phyloP scores from a whole-genome alignment of 1,139 yeast genomes.

The Pneumocystis murina region DNA sequence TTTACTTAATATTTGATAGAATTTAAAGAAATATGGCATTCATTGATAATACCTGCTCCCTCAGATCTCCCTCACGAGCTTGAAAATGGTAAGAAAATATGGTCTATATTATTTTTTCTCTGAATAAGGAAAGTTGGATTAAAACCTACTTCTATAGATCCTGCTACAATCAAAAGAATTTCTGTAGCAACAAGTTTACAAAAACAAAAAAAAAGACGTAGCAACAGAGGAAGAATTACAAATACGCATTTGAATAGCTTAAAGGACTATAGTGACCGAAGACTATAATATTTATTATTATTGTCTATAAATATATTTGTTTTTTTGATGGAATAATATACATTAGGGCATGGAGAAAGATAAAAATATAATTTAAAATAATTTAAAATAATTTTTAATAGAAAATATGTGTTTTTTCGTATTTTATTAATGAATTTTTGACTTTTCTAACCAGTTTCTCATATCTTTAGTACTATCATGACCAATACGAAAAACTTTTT shows the following conservation, averaged over 20 bases:
- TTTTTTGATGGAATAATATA: background rate
- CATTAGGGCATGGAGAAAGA: background rate
- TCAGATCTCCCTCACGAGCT: background rate
- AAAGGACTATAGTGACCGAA: conserved; percentile 41
- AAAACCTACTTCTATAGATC: conserved; percentile 94
- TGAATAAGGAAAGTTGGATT: conserved; percentile 64
- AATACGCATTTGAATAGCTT: conserved; percentile 93
- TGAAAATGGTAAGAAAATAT: conserved; percentile 28
- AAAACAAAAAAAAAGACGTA: conserved; percentile 78
- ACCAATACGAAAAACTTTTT: background rate
- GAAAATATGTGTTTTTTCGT: background rate
- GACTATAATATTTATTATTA: background rate
- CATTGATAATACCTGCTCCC: conserved; percentile 48
- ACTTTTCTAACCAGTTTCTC: background rate
- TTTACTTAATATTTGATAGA: conserved; percentile 3
- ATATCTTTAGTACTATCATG: background rate
- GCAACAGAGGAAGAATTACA: conserved; percentile 68
- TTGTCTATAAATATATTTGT: background rate
- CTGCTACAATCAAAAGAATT: conserved; percentile 63
- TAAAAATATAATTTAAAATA: background rate
- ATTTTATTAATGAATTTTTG: background rate
- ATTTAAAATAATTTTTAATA: background rate
- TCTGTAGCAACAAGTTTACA: conserved; percentile 31
- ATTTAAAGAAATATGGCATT: conserved; percentile 45
- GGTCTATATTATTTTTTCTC: conserved; percentile 55